A percentile compares a stretch with the other conserved stretches of the same genome.
phyloP scores from a whole-genome alignment of 257 asterid genomes.

The Solanum commersonii region DNA sequence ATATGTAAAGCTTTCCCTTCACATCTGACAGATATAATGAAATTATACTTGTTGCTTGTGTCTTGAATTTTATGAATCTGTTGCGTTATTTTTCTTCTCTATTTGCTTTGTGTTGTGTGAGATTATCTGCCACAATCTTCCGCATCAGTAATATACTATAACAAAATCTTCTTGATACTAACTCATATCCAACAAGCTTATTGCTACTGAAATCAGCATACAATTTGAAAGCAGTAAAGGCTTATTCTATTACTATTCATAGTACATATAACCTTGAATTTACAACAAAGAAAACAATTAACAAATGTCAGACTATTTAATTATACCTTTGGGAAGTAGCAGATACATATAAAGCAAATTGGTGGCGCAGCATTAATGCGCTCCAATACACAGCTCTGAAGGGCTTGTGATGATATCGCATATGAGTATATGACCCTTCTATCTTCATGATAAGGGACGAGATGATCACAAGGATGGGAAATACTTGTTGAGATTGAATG shows the following conservation, averaged over 20 bases:
- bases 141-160: not conserved
- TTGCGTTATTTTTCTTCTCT: not conserved
- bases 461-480: constrained; percentile 69
- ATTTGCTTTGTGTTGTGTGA: not conserved
- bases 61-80: not conserved
- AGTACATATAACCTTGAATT: not conserved
- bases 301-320: not conserved
- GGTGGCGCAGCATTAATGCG: not conserved
- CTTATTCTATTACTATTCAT: not conserved
- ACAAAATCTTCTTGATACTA: not conserved
- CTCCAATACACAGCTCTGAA: not conserved
- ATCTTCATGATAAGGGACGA: not conserved
- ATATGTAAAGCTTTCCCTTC: not conserved
- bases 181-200: not conserved
- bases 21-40: not conserved
- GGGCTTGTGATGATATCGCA: not conserved
- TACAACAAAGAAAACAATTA: not conserved
- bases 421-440: not conserved
- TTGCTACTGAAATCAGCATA: not conserved
- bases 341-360: not conserved
- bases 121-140: not conserved
- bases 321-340: not conserved
- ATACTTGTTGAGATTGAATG: constrained; percentile 83
- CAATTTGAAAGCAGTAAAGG: not conserved
- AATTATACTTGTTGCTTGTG: not conserved